Evolutionary conservation across 352 stramenopile species (phyloP), one percentile per base, ranked within the genome.

Genomic region (Pythium brassicae): DNA sequence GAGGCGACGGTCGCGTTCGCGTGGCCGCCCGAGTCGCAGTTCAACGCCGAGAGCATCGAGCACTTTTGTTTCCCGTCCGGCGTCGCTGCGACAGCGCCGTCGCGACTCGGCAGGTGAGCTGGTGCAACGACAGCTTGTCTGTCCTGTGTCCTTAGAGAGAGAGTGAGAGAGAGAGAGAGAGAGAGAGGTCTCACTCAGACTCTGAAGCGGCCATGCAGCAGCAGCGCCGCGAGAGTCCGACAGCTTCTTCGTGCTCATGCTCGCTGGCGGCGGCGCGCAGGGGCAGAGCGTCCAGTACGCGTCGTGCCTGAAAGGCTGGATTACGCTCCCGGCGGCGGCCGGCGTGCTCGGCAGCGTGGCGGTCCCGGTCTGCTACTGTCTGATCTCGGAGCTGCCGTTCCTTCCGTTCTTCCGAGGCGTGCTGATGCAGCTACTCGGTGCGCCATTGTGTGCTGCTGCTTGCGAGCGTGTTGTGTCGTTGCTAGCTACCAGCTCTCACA

Each of bases 1-100:
- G 74, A 86, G 44, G 66, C 79, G 1, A 84, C 68, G 4, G 68
- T 87, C 7, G 75, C 72, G 37, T 89, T 89, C 39, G 75, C 77
- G 4, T 74, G 78, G 50, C 79, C 79, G n/a, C 73, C 79, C 1
- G 64, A 86, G 39, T 71, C 70, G 39, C 79, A 89, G 71, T 87
- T 87, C 46, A 74, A 73, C 26, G 79, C 75, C 1, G 75, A 87
- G 52, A 83, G 77, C 54, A 79, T 89, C 29, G 79, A 89, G 52
- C 77, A 87, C 50, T 89, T 89, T 50, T 89, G 79, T 40, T 89
- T 89, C 55, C 79, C 79, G 27, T 52, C 59, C 0, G 79, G 57
- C 17, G 75, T 22, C 20, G 20, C 20, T 1, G 48, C 20, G 22
- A 23, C 19, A 23, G 27, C 19, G 17, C 15, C 15, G 44, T 10